Conservation (phyloP, 495 filamentous ascomycete species). For the Oidiodendron maius region DNA sequence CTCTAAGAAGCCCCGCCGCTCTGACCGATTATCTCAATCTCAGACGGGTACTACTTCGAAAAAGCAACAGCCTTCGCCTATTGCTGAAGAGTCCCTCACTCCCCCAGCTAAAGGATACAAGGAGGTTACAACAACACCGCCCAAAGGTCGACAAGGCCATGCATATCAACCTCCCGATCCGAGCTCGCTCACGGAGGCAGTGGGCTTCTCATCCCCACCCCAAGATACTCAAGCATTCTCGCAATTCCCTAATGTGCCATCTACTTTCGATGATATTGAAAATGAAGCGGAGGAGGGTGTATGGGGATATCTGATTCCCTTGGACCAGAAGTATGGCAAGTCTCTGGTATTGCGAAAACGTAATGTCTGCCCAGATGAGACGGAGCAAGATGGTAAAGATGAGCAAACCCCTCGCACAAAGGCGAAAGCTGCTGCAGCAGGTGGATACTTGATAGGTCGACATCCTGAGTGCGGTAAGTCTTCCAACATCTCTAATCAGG, state of each 20-base stretch:
- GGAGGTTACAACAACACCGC: slow-evolving; percentile 67
- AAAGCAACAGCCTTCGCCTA: slow-evolving; percentile 70
- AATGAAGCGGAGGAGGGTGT: slow-evolving; percentile 80
- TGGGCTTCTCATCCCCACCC: slow-evolving; percentile 45
- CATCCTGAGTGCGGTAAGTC: slow-evolving; percentile 89
- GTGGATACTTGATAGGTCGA: slow-evolving; percentile 88
- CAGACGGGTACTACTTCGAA: slow-evolving; percentile 56
- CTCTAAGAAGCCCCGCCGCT: slow-evolving; percentile 63
- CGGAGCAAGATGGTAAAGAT: slow-evolving; percentile 22
- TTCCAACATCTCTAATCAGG: background rate
- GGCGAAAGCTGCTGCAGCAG: slow-evolving; percentile 45
- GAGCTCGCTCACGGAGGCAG: slow-evolving; percentile 3
- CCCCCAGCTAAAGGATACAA: slow-evolving; percentile 53
- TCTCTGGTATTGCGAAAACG: slow-evolving; percentile 68
- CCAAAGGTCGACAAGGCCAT: slow-evolving; percentile 54
- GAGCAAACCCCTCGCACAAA: slow-evolving; percentile 54
- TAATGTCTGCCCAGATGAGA: slow-evolving; percentile 52
- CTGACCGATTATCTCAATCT: slow-evolving; percentile 45
- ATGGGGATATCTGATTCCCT: slow-evolving; percentile 89
- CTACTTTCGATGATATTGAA: slow-evolving; percentile 71
- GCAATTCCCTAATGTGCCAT: slow-evolving; percentile 72
- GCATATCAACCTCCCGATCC: slow-evolving; percentile 41
- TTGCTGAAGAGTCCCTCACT: slow-evolving; percentile 58
- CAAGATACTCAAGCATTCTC: slow-evolving; percentile 62
- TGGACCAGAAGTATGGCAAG: slow-evolving; percentile 62